Evolutionary conservation across 2,329 filamentous ascomycete species (phyloP).

Genomic region (Amauroascus verrucosus): DNA sequence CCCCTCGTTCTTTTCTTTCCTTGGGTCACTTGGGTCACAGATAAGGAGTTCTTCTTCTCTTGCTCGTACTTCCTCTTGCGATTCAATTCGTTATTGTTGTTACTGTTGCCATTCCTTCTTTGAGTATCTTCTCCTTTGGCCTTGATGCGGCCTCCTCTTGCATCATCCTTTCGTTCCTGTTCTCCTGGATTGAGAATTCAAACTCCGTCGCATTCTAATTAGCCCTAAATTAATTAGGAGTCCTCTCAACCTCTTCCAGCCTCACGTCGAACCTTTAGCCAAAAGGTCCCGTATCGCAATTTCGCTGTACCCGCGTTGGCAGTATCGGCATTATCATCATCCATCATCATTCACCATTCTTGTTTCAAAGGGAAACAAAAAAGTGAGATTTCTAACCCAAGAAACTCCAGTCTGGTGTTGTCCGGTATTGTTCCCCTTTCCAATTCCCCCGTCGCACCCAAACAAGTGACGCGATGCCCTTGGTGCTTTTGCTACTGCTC

Average conservation of each 20-base stretch:
- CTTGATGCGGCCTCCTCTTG: slow-evolving; percentile 17
- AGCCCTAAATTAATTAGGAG: not conserved
- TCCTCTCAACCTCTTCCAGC: not conserved
- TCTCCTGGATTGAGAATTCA: slow-evolving; percentile 9
- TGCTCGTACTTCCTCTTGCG: not conserved
- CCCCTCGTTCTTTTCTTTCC: slow-evolving; percentile 1
- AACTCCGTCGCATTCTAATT: not conserved
- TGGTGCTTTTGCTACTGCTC: not conserved
- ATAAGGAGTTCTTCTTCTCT: not conserved
- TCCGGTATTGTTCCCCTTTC: not conserved
- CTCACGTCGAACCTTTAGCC: not conserved
- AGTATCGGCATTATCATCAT: not conserved
- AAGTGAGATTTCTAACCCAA: not conserved
- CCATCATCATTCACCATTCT: not conserved
- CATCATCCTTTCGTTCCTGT: slow-evolving; percentile 12
- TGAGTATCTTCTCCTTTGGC: slow-evolving; percentile 17
- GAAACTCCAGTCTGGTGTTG: not conserved
- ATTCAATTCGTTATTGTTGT: slow-evolving; percentile 1
- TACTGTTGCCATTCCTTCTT: no score
- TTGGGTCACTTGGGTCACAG: no score
- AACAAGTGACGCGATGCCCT: not conserved
- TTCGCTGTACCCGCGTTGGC: not conserved
- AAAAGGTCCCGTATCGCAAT: not conserved
- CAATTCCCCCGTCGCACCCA: not conserved
- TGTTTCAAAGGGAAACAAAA: not conserved